These are phyloP conservation scores for Handroanthus guayacan DNA, from an alignment of 257 asterid genomes.

Conservation along the genomic window DNA sequence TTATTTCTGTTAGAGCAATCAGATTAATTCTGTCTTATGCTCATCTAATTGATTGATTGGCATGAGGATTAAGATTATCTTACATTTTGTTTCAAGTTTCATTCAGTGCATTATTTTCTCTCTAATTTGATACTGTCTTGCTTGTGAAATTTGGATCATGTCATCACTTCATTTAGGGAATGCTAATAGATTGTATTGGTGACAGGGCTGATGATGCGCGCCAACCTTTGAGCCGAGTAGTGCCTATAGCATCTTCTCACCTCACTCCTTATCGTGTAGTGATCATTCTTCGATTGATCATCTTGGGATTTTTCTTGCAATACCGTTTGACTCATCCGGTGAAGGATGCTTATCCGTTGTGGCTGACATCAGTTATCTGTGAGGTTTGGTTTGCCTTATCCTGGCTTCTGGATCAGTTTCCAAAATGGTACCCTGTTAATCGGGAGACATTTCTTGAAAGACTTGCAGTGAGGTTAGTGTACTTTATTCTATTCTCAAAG, in stretches of 20 bases:
- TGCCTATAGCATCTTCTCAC: slow-evolving; percentile 62
- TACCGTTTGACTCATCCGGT: slow-evolving; percentile 74
- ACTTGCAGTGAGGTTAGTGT: slow-evolving; percentile 64
- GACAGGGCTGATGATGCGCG: slow-evolving; percentile 71
- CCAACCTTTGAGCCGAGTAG: slow-evolving; percentile 71
- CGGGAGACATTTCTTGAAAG: slow-evolving; percentile 79
- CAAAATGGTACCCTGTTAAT: slow-evolving; percentile 67
- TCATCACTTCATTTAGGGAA: not conserved
- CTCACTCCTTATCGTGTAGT: slow-evolving; percentile 73
- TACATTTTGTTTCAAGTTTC: slow-evolving; percentile 1
- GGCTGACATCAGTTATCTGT: slow-evolving; percentile 79
- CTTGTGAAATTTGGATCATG: not conserved
- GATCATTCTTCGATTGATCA: slow-evolving; percentile 68
- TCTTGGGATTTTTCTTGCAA: slow-evolving; percentile 74
- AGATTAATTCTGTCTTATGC: slow-evolving; percentile 4
- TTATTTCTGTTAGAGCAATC: slow-evolving; percentile 19
- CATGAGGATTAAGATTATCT: slow-evolving; percentile 9
- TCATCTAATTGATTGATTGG: slow-evolving; percentile 16
- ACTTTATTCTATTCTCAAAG: not conserved
- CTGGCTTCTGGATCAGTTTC: slow-evolving; percentile 79
- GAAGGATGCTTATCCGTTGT: slow-evolving; percentile 76
- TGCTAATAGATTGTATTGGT: slow-evolving; percentile 39
- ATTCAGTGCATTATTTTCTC: not conserved
- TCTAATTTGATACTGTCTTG: not conserved
- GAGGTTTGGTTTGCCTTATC: slow-evolving; percentile 82